phyloP scores from a whole-genome alignment of 1,284 basidiomycete species.

The Leccinum colubrinum region DNA sequence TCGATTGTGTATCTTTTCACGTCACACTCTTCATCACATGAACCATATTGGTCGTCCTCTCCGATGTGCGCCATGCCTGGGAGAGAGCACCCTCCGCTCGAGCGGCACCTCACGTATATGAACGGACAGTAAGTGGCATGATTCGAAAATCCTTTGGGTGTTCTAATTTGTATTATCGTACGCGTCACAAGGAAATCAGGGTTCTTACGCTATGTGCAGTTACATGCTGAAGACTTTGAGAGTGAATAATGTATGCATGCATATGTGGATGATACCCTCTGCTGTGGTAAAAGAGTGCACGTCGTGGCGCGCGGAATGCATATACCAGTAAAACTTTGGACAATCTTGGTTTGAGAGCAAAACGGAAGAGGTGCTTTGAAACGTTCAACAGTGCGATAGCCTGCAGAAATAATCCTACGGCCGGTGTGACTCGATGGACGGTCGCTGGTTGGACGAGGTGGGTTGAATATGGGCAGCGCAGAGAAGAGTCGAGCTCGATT shows the following conservation, averaged over 20 bases:
- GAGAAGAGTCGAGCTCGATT: too few relatives aligned
- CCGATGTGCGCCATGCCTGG: constrained; percentile 26
- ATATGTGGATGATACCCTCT: background rate
- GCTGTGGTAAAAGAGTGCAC: background rate
- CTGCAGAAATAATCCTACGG: too few relatives aligned
- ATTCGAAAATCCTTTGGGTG: background rate
- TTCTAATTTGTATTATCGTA: background rate
- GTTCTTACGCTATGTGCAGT: constrained; percentile 31
- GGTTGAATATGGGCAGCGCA: too few relatives aligned
- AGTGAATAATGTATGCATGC: background rate
- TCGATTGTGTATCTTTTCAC: constrained; percentile 41
- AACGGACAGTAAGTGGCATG: constrained; percentile 36
- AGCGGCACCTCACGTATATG: constrained; percentile 35
- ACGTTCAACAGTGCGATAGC: too few relatives aligned
- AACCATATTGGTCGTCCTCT: constrained; percentile 39
- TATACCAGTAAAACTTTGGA: background rate
- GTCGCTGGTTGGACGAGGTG: too few relatives aligned
- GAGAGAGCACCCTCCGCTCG: constrained; percentile 23
- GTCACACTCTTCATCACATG: constrained; percentile 24
- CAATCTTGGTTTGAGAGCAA: too few relatives aligned
- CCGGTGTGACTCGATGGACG: too few relatives aligned
- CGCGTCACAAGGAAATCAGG: constrained; percentile 27
- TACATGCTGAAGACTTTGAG: constrained; percentile 30
- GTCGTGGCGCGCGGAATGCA: background rate
- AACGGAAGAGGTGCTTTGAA: too few relatives aligned